A percentile compares a stretch with the other conserved stretches of the same genome.
Conservation (phyloP, 441 rosid genomes). For the Aquilaria agallochum region DNA sequence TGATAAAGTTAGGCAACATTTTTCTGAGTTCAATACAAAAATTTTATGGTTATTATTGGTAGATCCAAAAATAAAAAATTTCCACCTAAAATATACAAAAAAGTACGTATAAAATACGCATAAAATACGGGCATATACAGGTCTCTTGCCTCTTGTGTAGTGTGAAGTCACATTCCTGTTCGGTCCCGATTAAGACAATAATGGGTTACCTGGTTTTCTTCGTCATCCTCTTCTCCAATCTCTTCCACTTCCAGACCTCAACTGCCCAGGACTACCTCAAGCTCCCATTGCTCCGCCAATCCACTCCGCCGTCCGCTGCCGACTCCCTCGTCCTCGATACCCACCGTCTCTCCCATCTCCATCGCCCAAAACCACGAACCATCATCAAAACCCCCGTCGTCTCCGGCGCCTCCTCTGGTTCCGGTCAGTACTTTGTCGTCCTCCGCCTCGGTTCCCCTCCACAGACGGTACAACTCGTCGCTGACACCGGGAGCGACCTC, state of each 20-base stretch:
- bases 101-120: too few relatives aligned
- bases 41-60: too few relatives aligned
- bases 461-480: slow-evolving; percentile 61
- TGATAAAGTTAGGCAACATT: too few relatives aligned
- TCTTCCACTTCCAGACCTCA: background rate
- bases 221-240: slow-evolving; percentile 23
- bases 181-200: background rate
- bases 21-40: too few relatives aligned
- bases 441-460: slow-evolving; percentile 76
- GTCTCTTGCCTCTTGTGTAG: too few relatives aligned
- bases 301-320: slow-evolving; percentile 38
- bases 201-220: slow-evolving; percentile 17
- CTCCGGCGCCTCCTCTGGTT: slow-evolving; percentile 71
- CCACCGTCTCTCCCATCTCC: slow-evolving; percentile 40
- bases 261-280: slow-evolving; percentile 31
- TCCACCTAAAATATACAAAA: too few relatives aligned
- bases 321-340: slow-evolving; percentile 39
- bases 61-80: too few relatives aligned
- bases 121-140: too few relatives aligned
- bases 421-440: slow-evolving; percentile 80
- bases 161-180: too few relatives aligned
- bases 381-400: slow-evolving; percentile 44
- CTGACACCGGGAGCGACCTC: slow-evolving; percentile 85
- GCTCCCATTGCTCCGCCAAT: slow-evolving; percentile 57
- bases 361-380: slow-evolving; percentile 7